phyloP scores from a whole-genome alignment of 2,329 filamentous ascomycete species.

The Trichoderma sp. region DNA sequence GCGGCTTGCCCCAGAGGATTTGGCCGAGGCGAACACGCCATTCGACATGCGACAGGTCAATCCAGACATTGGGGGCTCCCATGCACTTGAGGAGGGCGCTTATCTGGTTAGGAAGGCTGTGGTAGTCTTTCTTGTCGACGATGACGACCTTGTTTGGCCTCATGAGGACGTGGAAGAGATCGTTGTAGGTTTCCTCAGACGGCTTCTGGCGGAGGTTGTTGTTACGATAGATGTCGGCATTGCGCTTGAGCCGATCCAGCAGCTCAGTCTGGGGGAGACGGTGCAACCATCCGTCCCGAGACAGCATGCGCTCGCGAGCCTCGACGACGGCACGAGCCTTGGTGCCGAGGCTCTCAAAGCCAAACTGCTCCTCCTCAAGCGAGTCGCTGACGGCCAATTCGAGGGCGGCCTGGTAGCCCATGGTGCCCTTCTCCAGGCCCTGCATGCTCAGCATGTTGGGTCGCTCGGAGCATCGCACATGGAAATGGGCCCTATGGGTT shows the following conservation, averaged over 20 bases:
- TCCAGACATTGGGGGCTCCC: conserved; percentile 64
- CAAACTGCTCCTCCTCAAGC: conserved; percentile 59
- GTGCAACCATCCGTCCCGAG: conserved; percentile 51
- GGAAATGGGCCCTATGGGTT: conserved; percentile 54
- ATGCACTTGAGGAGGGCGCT: conserved; percentile 64
- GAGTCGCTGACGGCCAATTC: conserved; percentile 63
- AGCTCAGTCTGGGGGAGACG: conserved; percentile 56
- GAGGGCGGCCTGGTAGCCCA: conserved; percentile 66
- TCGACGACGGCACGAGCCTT: conserved; percentile 55
- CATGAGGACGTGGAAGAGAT: conserved; percentile 59
- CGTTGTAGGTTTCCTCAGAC: conserved; percentile 57
- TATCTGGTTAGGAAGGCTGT: conserved; percentile 67
- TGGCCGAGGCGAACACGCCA: conserved; percentile 72
- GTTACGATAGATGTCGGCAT: conserved; percentile 53
- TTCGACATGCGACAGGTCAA: conserved; percentile 70
- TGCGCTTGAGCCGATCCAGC: conserved; percentile 56
- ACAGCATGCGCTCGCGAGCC: conserved; percentile 55
- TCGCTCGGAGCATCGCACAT: conserved; percentile 56
- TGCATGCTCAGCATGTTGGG: conserved; percentile 72
- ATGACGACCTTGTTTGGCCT: conserved; percentile 51
- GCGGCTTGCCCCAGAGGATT: conserved; percentile 60
- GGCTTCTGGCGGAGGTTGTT: conserved; percentile 50
- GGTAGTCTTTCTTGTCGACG: conserved; percentile 56
- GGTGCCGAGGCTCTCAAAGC: conserved; percentile 53
- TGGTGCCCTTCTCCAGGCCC: conserved; percentile 66